phyloP scores from a whole-genome alignment of 345 rosid species.

The Ceriops decandra region DNA sequence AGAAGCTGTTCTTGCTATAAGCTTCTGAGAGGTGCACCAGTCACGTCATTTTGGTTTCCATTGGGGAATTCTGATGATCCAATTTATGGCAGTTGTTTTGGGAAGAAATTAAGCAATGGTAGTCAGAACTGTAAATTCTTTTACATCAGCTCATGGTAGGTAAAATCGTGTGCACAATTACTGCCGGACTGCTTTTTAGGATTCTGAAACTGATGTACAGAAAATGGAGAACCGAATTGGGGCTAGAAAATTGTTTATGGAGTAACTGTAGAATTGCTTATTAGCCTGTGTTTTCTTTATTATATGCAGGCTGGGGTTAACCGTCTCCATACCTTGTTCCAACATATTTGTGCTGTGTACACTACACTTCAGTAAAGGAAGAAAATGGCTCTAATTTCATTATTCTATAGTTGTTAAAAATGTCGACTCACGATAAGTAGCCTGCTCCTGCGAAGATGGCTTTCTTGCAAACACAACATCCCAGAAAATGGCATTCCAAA shows the following conservation, averaged over 20 bases:
- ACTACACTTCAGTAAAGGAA: conserved; percentile 16
- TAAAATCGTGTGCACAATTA: conserved; percentile 9
- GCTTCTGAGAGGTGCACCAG: conserved; percentile 17
- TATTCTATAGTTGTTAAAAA: conserved; percentile 1
- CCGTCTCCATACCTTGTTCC: conserved; percentile 14
- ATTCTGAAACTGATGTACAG: conserved; percentile 39
- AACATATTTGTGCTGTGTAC: conserved; percentile 34
- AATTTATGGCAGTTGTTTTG: conserved; percentile 10
- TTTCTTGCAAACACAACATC: no score
- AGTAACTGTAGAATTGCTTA: conserved; percentile 15
- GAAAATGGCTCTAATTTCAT: conserved; percentile 12
- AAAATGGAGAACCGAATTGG: conserved; percentile 25
- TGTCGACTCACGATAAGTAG: no score
- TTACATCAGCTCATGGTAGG: conserved; percentile 22
- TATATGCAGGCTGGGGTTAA: conserved; percentile 18
- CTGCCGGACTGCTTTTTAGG: conserved; percentile 18
- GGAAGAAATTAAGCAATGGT: conserved; percentile 3
- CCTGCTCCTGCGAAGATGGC: no score
- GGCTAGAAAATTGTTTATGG: conserved; percentile 18
- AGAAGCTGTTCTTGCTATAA: neutral
- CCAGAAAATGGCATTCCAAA: no score
- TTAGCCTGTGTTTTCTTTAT: conserved; percentile 7
- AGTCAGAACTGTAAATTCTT: conserved; percentile 24
- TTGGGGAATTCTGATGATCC: conserved; percentile 16
- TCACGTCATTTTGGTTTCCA: neutral